Conservation (phyloP, 1,284 basidiomycete genomes). For the Apiotrichum siamense region DNA sequence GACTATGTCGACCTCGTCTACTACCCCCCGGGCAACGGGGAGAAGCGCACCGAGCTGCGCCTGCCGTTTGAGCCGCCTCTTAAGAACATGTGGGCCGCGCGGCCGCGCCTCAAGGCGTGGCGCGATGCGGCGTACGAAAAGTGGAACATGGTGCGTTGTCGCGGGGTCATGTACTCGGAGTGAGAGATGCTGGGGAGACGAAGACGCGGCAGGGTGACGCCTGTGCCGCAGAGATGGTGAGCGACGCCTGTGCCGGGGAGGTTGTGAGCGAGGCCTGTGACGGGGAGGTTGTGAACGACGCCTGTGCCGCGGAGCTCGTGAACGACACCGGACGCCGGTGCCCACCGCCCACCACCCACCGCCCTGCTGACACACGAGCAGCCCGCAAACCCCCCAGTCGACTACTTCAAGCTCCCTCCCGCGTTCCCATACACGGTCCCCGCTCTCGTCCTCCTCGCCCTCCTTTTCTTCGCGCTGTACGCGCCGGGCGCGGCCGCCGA, state of each 20-base stretch:
- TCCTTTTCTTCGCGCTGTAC: slow-evolving; percentile 20
- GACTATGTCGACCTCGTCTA: slow-evolving; percentile 15
- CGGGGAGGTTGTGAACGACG: too few relatives aligned
- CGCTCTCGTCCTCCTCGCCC: slow-evolving; percentile 10
- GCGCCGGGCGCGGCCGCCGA: slow-evolving; percentile 24
- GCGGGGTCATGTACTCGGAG: too few relatives aligned
- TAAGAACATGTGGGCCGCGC: slow-evolving; percentile 10
- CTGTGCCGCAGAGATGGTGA: too few relatives aligned
- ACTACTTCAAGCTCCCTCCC: slow-evolving; percentile 26
- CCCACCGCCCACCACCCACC: too few relatives aligned
- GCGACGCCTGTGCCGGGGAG: too few relatives aligned
- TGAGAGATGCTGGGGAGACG: too few relatives aligned
- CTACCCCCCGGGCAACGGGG: slow-evolving; percentile 21
- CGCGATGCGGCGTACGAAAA: slow-evolving; percentile 15
- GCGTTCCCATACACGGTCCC: slow-evolving; percentile 24
- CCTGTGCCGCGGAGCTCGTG: too few relatives aligned
- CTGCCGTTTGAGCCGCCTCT: slow-evolving; percentile 27
- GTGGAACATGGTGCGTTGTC: slow-evolving; percentile 29
- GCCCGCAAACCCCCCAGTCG: slow-evolving; percentile 18
- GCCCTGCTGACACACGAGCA: background rate
- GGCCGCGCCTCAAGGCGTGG: slow-evolving; percentile 13
- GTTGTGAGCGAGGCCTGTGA: too few relatives aligned
- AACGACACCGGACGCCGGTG: too few relatives aligned
- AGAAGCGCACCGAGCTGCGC: slow-evolving; percentile 14
- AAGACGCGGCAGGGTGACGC: too few relatives aligned